Conservation (phyloP, 306 rosid genomes). For the Corylus americana region DNA sequence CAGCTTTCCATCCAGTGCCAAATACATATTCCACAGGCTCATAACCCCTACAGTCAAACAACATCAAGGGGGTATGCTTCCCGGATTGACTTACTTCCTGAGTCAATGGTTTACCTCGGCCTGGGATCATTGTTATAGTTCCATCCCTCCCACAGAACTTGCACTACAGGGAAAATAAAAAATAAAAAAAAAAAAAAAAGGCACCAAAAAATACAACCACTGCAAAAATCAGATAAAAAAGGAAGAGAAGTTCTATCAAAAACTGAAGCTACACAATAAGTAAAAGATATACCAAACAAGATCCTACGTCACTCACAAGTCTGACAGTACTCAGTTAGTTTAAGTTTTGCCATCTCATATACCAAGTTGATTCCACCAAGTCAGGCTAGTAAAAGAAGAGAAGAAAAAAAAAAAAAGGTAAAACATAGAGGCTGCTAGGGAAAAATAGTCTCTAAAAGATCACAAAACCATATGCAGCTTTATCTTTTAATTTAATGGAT, state of each 20-base stretch:
- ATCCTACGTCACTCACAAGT: slow-evolving; percentile 6
- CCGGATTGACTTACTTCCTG: slow-evolving; percentile 57
- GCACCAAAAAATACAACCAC: slow-evolving; percentile 23
- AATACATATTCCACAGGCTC: slow-evolving; percentile 69
- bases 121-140: slow-evolving; percentile 72
- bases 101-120: slow-evolving; percentile 65
- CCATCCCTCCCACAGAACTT: slow-evolving; percentile 91
- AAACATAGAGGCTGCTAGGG: neutral
- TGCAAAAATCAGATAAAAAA: slow-evolving; percentile 2
- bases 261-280: slow-evolving; percentile 13
- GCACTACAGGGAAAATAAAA: slow-evolving; percentile 56
- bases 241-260: neutral
- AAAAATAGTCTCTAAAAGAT: neutral
- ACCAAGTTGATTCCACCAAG: neutral
- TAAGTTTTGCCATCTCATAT: neutral
- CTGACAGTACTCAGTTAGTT: slow-evolving; percentile 5
- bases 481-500: neutral
- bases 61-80: slow-evolving; percentile 66
- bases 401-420: neutral
- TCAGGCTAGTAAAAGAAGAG: slow-evolving; percentile 17
- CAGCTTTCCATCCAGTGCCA: slow-evolving; percentile 69
- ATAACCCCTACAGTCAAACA: slow-evolving; percentile 82
- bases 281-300: neutral
- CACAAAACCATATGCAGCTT: neutral
- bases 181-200: slow-evolving; percentile 10